Conservation (phyloP, 805 yeast species). For the Yarrowia sp. region DNA sequence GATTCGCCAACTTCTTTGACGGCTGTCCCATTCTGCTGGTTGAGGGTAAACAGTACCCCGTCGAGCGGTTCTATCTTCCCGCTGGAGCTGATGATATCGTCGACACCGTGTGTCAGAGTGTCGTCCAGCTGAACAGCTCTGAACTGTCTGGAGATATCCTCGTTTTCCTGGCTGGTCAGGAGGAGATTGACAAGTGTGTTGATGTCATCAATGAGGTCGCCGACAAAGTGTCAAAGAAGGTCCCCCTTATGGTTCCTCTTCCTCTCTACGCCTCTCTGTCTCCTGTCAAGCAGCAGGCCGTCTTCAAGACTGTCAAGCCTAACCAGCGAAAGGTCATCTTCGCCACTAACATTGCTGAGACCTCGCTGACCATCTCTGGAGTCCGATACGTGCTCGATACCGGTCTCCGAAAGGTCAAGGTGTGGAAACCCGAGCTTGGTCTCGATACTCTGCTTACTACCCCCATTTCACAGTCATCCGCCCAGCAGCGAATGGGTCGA, state of each 20-base stretch:
- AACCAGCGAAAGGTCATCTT: slow-evolving; percentile 82
- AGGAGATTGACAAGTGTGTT: slow-evolving; percentile 89
- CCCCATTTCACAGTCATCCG: slow-evolving; percentile 92
- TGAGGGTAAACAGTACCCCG: slow-evolving; percentile 90
- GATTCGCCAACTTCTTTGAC: slow-evolving; percentile 77
- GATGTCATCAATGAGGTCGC: slow-evolving; percentile 62
- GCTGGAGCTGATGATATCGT: slow-evolving; percentile 81
- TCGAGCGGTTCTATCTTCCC: slow-evolving; percentile 69
- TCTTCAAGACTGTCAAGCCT: slow-evolving; percentile 71
- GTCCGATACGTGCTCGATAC: slow-evolving; percentile 91
- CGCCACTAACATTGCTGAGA: slow-evolving; percentile 97
- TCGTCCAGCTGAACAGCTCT: slow-evolving; percentile 76
- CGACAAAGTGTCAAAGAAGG: slow-evolving; percentile 71
- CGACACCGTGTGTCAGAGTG: slow-evolving; percentile 74
- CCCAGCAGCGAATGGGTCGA: slow-evolving; percentile 95
- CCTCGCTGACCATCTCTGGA: slow-evolving; percentile 95
- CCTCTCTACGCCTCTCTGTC: slow-evolving; percentile 96
- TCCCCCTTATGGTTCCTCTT: slow-evolving; percentile 75
- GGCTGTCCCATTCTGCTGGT: slow-evolving; percentile 81
- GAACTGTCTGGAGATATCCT: slow-evolving; percentile 91
- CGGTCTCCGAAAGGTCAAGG: slow-evolving; percentile 90
- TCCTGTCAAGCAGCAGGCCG: slow-evolving; percentile 78
- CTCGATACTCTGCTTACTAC: slow-evolving; percentile 90
- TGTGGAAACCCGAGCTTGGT: slow-evolving; percentile 93
- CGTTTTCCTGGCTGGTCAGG: slow-evolving; percentile 95